Percentiles rank a stretch among this genome's conserved stretches.
These are phyloP conservation scores for Fusarium sp. DNA, from an alignment of 2,329 filamentous ascomycete genomes.

Conservation along the genomic window DNA sequence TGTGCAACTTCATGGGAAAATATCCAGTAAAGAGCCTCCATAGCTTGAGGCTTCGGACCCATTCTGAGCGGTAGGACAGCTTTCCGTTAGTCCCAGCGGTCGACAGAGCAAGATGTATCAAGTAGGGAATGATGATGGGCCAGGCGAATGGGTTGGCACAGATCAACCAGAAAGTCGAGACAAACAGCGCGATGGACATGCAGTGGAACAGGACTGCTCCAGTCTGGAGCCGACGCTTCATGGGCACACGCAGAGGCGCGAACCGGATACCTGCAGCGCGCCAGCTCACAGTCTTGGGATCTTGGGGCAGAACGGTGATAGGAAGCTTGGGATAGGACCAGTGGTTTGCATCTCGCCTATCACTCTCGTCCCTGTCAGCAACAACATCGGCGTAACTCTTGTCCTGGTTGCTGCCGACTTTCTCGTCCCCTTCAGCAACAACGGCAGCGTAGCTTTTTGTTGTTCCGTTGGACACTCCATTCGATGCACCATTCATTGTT, in stretches of 20 bases:
- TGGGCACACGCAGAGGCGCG: conserved; percentile 79
- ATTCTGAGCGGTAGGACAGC: conserved; percentile 76
- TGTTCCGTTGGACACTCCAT: conserved; percentile 1
- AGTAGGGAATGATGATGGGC: conserved; percentile 79
- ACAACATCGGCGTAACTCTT: conserved; percentile 39
- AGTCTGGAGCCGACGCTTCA: conserved; percentile 78
- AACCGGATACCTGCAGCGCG: conserved; percentile 73
- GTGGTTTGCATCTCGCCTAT: conserved; percentile 18
- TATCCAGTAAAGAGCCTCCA: conserved; percentile 94
- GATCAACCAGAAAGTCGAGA: conserved; percentile 87
- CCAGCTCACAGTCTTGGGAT: conserved; percentile 47
- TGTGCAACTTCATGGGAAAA: conserved; percentile 88
- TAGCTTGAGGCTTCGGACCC: conserved; percentile 75
- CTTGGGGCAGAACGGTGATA: conserved; percentile 22
- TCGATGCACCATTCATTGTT: conserved; percentile 1
- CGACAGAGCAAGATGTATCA: conserved; percentile 84
- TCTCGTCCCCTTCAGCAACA: conserved; percentile 16
- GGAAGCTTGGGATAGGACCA: conserved; percentile 45
- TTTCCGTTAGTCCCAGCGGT: conserved; percentile 79
- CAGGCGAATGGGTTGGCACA: conserved; percentile 92
- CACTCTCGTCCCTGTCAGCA: conserved; percentile 20
- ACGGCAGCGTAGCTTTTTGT: conserved; percentile 22
- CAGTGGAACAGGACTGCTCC: conserved; percentile 80
- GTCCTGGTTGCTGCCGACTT: conserved; percentile 8
- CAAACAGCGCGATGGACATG: conserved; percentile 72